phyloP scores from a whole-genome alignment of 169 alveolate species.

The Plasmodium vivax region DNA sequence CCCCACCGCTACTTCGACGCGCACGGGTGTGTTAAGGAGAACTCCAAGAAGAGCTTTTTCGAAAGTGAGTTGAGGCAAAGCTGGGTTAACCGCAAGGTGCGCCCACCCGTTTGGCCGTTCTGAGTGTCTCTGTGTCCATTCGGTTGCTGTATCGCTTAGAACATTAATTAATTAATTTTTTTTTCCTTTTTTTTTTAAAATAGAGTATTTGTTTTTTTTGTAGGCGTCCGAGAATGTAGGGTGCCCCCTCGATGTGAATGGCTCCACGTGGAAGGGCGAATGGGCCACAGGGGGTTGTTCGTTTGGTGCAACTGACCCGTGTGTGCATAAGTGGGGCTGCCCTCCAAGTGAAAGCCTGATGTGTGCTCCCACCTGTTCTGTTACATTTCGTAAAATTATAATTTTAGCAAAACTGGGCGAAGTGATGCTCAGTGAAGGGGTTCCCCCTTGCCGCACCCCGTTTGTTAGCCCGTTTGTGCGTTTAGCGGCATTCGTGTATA shows the following conservation, averaged over 20 bases:
- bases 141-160: background rate
- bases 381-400: background rate
- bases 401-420: background rate
- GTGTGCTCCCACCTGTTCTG: background rate
- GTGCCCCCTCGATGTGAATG: background rate
- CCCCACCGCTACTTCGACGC: slow-evolving; percentile 25
- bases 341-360: background rate
- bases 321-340: background rate
- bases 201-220: slow-evolving; percentile 45
- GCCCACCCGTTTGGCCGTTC: background rate
- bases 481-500: background rate
- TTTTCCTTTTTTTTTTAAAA: slow-evolving; percentile 25
- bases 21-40: slow-evolving; percentile 24
- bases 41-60: slow-evolving; percentile 21
- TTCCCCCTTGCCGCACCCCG: background rate
- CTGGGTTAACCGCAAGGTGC: background rate
- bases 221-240: background rate
- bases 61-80: background rate
- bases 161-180: background rate
- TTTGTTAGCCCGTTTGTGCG: background rate
- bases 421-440: background rate
- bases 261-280: background rate
- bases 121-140: background rate
- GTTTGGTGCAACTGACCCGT: background rate
- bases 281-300: background rate